These are phyloP conservation scores for Heliamphora exappendiculata DNA, from an alignment of 148 eudicot genomes.

Conservation along the genomic window DNA sequence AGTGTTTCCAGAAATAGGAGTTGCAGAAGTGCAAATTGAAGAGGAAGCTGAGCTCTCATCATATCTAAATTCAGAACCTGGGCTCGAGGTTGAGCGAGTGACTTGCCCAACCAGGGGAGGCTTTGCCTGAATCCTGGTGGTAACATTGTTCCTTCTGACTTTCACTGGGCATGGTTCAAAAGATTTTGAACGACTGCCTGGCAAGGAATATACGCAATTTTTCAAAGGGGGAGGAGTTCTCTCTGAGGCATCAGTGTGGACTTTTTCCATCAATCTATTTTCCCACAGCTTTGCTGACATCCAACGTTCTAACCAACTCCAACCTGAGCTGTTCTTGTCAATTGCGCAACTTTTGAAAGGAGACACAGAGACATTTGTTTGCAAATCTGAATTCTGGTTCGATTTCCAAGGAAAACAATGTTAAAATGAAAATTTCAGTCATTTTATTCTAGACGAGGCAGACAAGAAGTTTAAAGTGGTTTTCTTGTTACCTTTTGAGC, in stretches of 20 bases:
- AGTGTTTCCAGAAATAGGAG: conserved; percentile 63
- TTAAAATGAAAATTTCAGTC: background rate
- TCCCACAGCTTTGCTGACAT: conserved; percentile 98
- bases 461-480: background rate
- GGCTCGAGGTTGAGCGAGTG: conserved; percentile 71
- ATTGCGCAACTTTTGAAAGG: conserved; percentile 37
- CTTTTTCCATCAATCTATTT: conserved; percentile 75
- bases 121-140: conserved; percentile 67
- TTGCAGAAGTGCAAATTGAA: conserved; percentile 71
- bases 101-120: conserved; percentile 46
- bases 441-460: background rate
- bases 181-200: conserved; percentile 31
- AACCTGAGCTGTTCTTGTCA: conserved; percentile 65
- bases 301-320: conserved; percentile 99
- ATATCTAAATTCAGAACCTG: conserved; percentile 61
- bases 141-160: conserved; percentile 60
- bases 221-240: conserved; percentile 54
- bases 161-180: conserved; percentile 54
- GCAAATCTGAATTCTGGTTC: conserved; percentile 31
- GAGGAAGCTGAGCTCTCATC: conserved; percentile 88
- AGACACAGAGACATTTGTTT: conserved; percentile 30
- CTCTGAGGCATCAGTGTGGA: conserved; percentile 30
- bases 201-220: conserved; percentile 16
- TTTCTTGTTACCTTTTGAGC: conserved; percentile 62
- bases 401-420: conserved; percentile 45